phyloP scores from a whole-genome alignment of 1,139 yeast genomes.

The Torulaspora globosa region DNA sequence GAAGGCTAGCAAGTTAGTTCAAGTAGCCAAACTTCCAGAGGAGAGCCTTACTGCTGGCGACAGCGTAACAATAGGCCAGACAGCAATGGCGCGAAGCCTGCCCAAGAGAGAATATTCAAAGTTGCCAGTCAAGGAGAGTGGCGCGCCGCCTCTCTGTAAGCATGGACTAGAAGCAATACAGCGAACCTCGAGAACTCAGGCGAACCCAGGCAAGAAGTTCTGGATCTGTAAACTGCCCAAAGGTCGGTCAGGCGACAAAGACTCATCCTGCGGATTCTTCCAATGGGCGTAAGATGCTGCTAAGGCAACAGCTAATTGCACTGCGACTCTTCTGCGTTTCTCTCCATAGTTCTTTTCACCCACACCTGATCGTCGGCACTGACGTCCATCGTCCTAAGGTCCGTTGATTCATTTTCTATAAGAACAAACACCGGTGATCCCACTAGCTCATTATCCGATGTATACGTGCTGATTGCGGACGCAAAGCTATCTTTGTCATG shows the following conservation, averaged over 20 bases:
- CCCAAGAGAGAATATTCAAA: background rate
- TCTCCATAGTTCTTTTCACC: conserved; percentile 27
- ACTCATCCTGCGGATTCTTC: conserved; percentile 40
- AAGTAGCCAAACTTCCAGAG: conserved; percentile 1
- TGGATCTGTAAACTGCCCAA: conserved; percentile 52
- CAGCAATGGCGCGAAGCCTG: background rate
- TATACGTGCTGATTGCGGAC: conserved; percentile 35
- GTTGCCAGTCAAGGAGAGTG: conserved; percentile 22
- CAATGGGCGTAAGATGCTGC: conserved; percentile 35
- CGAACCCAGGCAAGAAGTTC: conserved; percentile 51
- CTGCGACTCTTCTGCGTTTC: conserved; percentile 18
- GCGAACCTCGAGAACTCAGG: conserved; percentile 46
- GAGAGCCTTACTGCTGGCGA: background rate
- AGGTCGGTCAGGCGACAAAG: conserved; percentile 31
- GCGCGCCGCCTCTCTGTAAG: conserved; percentile 47
- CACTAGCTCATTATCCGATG: conserved; percentile 29
- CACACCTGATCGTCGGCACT: conserved; percentile 30
- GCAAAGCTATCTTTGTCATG: conserved; percentile 33
- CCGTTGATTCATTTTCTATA: conserved; percentile 22
- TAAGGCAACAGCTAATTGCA: background rate
- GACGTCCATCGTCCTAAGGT: conserved; percentile 16
- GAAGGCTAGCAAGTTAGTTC: conserved; percentile 18
- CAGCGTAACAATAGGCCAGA: background rate
- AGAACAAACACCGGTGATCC: conserved; percentile 27
- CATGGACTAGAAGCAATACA: conserved; percentile 50